Base-by-base conservation (phyloP, 176 grass and related monocot genomes). In the Eremochloa ophiuroides region DNA sequence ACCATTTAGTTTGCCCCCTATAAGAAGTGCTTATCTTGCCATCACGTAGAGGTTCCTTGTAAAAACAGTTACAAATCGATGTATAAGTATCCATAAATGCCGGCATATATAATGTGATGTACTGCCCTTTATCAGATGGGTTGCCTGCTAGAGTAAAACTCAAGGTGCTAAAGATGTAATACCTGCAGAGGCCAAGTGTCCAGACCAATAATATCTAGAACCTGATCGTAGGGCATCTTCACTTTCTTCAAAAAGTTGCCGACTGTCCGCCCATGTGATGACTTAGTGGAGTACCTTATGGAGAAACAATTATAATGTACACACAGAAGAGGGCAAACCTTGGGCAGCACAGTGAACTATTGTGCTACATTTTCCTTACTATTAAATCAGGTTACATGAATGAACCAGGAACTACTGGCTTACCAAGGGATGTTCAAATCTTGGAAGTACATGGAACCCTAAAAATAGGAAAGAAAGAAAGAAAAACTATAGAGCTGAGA, bases 241-340 rank as follows among this genome's bases (percentile, higher is more conserved):
- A 98, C 56, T 91, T 81, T 98, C 86, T 91, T 93, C 40, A 93
- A 7, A 66, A 98, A 94, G 76, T 92, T 92, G 69, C 53, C 81
- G 18, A 85, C 46, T 42, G 33, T 73, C 29, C 76, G 86, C 14
- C 84, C 84, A 84, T 76, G 66, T 11, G 90, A 93, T n/a, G 51
- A 74, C 53, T 47, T 71, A 42, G 85, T 94, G n/a, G 80, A 77
- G 83, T 97, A 97, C 94, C 94, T 97, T 74, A 81, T 33, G 72
- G 11, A 31, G 51, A 60, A 43, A 22, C 10, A 34, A 26, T 61
- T 22, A 62, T 66, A 53, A 53, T 47, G 30, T 22, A 37, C 30
- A 55, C 2, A 69, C 2, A 76, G 16, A 63, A 76, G 33, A 28
- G 35, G 55, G 43, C n/a, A 61, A 46, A 27, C 41, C 20, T 16